Conservation (phyloP, 805 yeast species). For the Nematodospora valgi region DNA sequence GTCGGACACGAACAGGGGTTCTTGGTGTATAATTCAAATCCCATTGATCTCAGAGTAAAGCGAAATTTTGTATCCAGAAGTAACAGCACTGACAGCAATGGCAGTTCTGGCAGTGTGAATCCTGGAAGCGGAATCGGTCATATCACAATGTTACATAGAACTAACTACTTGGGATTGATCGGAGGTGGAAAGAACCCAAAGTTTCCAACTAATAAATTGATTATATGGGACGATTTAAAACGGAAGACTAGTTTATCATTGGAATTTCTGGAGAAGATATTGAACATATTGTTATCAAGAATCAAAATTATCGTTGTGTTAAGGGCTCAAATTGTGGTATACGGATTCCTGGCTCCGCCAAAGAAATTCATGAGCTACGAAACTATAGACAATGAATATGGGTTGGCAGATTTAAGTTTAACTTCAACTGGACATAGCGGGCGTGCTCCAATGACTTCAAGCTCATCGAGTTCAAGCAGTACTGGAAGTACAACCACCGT, state of each 20-base stretch:
- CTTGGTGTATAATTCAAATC: slow-evolving; percentile 81
- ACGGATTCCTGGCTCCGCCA: slow-evolving; percentile 81
- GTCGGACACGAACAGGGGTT: slow-evolving; percentile 80
- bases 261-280: slow-evolving; percentile 73
- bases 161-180: slow-evolving; percentile 84
- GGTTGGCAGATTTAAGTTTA: slow-evolving; percentile 57
- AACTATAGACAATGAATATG: slow-evolving; percentile 59
- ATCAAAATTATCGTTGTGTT: slow-evolving; percentile 72
- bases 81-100: slow-evolving; percentile 4
- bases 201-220: slow-evolving; percentile 72
- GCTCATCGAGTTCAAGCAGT: neutral
- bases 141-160: slow-evolving; percentile 80
- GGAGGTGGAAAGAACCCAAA: slow-evolving; percentile 86
- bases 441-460: neutral
- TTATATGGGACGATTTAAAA: slow-evolving; percentile 91
- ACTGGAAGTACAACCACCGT: slow-evolving; percentile 7
- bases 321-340: slow-evolving; percentile 63
- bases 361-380: slow-evolving; percentile 60
- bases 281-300: slow-evolving; percentile 72
- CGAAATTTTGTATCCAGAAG: slow-evolving; percentile 39
- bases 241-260: slow-evolving; percentile 66
- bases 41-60: slow-evolving; percentile 71
- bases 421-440: slow-evolving; percentile 11
- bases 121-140: slow-evolving; percentile 63
- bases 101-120: neutral